These are phyloP conservation scores for Chrysanthemum seticuspe DNA, from an alignment of 129 eudicot species.

Conservation along the genomic window DNA sequence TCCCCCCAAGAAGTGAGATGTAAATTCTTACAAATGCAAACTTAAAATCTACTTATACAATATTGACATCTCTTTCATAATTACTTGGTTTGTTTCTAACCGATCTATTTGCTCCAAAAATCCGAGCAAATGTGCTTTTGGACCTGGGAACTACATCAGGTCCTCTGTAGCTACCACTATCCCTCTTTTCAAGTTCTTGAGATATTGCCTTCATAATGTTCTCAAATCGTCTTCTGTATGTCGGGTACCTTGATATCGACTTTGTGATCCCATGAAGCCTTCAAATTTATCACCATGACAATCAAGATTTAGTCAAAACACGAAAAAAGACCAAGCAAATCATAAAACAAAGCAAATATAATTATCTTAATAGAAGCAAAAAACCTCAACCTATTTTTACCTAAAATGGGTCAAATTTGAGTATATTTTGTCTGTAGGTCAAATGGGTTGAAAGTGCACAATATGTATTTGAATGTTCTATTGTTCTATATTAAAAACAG, in stretches of 20 bases:
- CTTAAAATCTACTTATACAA: constrained; percentile 33
- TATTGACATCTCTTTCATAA: constrained; percentile 46
- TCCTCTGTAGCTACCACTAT: constrained; percentile 34
- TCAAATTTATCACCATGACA: constrained; percentile 14
- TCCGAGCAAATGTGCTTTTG: constrained; percentile 48
- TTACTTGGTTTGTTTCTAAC: constrained; percentile 43
- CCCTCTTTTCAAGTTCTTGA: constrained; percentile 49
- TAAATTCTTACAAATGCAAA: constrained; percentile 9
- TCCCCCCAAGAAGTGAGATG: not conserved
- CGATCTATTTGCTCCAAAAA: constrained; percentile 54
- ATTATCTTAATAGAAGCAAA: not conserved
- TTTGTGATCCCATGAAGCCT: constrained; percentile 86
- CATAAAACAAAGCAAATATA: too few species aligned
- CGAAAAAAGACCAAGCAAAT: not conserved
- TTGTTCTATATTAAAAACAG: not conserved
- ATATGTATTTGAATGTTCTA: not conserved
- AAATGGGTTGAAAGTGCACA: not conserved
- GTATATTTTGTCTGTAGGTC: not conserved
- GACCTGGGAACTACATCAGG: constrained; percentile 46
- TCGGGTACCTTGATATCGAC: constrained; percentile 82
- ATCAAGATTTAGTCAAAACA: constrained; percentile 7
- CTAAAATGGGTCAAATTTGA: not conserved
- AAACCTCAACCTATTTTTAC: not conserved
- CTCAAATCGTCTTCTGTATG: constrained; percentile 77
- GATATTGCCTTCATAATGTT: constrained; percentile 44